Percentiles rank a stretch among this genome's conserved stretches.
Conservation (phyloP, 2,329 filamentous ascomycete species). For the Aspergillus sp. region DNA sequence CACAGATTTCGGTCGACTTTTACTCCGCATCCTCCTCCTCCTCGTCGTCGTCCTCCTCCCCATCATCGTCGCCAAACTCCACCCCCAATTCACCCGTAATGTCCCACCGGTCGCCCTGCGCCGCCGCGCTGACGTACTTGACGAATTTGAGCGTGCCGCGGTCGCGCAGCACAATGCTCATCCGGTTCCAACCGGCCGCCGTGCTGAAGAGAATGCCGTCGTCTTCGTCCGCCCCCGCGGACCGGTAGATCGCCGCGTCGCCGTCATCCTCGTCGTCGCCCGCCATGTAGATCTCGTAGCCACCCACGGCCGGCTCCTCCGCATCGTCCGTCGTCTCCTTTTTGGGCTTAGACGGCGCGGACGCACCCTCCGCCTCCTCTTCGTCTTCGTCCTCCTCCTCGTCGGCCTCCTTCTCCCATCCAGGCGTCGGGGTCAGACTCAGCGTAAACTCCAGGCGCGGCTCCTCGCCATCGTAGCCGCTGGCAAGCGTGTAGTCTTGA, state of each 20-base stretch:
- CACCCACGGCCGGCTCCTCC: conserved; percentile 44
- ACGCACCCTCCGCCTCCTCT: conserved; percentile 41
- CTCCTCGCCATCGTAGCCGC: conserved; percentile 68
- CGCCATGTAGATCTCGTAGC: conserved; percentile 81
- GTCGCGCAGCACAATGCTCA: conserved; percentile 87
- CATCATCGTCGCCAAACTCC: conserved; percentile 54
- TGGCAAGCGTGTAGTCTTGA: conserved; percentile 89
- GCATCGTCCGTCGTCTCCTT: conserved; percentile 35
- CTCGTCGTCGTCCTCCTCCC: conserved; percentile 25
- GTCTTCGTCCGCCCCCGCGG: conserved; percentile 66
- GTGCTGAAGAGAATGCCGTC: conserved; percentile 70
- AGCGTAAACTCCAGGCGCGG: conserved; percentile 84
- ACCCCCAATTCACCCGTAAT: conserved; percentile 77
- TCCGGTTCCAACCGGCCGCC: conserved; percentile 78
- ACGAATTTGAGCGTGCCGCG: conserved; percentile 86
- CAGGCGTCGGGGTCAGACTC: conserved; percentile 76
- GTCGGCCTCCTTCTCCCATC: conserved; percentile 75
- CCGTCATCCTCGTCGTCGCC: conserved; percentile 71
- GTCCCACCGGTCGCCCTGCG: conserved; percentile 90
- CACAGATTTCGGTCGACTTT: background rate
- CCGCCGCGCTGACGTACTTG: conserved; percentile 85
- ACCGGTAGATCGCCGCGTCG: conserved; percentile 74
- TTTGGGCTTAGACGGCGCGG: background rate
- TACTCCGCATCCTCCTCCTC: conserved; percentile 11
- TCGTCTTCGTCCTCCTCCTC: conserved; percentile 52